Base-by-base conservation (phyloP, 2,329 filamentous ascomycete species). In the Colletotrichum liriopes region DNA sequence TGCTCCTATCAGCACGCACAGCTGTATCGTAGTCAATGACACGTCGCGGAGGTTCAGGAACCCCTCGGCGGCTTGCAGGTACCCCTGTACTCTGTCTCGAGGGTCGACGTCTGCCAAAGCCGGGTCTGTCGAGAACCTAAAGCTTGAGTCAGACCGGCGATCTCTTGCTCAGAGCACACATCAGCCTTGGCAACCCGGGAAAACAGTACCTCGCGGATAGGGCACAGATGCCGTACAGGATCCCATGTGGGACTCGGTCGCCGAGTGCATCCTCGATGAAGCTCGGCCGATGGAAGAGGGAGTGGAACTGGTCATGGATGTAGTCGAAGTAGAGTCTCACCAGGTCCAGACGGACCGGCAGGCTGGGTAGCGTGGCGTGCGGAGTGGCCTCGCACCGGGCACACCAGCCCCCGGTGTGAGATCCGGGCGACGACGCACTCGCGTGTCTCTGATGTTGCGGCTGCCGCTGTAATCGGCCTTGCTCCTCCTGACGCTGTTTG, bases 1-100 rank as follows among this genome's bases (percentile, higher is more conserved):
- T 2, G 77, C 77, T 2, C 81, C 83, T 1, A 85, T 74, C 37
- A 85, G 74, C 6, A 85, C 79, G 61, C 80, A 81, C 2, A 81
- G 79, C 73, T 84, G 83, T 29, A 84, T 77, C 3, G 81, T 84
- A 1, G 74, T 75, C 23, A 84, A 65, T 5, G 79, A 81, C 20
- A 84, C 77, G n/a, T 81, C 76, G 9, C 81, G 79, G 32, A 84
- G 71, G 63, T 83, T 76, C 8, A 83, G 75, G 1, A 79, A 73
- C 18, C 62, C 72, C 71, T 78, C 76, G 51, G 74, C 74, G 61
- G 75, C 71, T 66, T 73, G 32, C 62, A 75, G 59, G 67, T 75
- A 76, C 23, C 54, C 58, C 64, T 77, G 69, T 20, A 76, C 74
- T 65, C 78, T 68, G 23, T 76, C 72, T 26, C 75, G 70, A 20